Evolutionary conservation across 164 flowering plant species (phyloP).

Genomic region (Piper betle): DNA sequence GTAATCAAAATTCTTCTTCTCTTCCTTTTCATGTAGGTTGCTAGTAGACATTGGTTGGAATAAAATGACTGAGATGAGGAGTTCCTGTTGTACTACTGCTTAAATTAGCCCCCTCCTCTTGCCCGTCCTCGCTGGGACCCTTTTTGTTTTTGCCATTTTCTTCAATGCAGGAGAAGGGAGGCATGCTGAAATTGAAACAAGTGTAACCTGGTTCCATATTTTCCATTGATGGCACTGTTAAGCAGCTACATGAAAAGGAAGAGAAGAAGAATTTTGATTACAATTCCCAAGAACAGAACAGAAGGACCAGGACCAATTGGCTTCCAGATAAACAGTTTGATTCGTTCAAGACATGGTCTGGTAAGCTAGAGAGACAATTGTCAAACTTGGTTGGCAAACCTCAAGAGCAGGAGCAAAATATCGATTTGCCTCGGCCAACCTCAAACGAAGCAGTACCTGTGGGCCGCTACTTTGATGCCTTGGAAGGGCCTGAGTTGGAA

Average conservation of each 20-base stretch:
- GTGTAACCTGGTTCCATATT: not conserved
- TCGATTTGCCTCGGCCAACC: constrained; percentile 4
- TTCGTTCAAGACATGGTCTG: constrained; percentile 84
- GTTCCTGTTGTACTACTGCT: constrained; percentile 8
- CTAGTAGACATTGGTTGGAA: constrained; percentile 54
- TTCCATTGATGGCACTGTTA: constrained; percentile 2
- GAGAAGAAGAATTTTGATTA: constrained; percentile 6
- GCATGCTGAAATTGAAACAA: constrained; percentile 50
- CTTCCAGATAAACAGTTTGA: constrained; percentile 44
- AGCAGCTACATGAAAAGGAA: not conserved
- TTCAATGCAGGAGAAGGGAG: constrained; percentile 34
- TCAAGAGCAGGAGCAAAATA: constrained; percentile 14
- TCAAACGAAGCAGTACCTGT: constrained; percentile 39
- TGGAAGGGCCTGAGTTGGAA: constrained; percentile 87
- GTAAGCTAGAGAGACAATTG: constrained; percentile 66
- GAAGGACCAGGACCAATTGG: constrained; percentile 18
- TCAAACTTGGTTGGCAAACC: constrained; percentile 43
- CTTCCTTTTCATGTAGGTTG: constrained; percentile 7
- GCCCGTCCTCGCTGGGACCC: constrained; percentile 19
- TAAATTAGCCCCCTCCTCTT: constrained; percentile 7
- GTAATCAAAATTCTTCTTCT: constrained; percentile 1
- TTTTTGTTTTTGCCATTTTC: constrained; percentile 8
- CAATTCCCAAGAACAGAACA: not conserved
- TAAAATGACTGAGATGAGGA: constrained; percentile 14
- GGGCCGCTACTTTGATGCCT: constrained; percentile 74